phyloP scores from a whole-genome alignment of 1,139 yeast genomes.

The Zygosaccharomyces sapae region DNA sequence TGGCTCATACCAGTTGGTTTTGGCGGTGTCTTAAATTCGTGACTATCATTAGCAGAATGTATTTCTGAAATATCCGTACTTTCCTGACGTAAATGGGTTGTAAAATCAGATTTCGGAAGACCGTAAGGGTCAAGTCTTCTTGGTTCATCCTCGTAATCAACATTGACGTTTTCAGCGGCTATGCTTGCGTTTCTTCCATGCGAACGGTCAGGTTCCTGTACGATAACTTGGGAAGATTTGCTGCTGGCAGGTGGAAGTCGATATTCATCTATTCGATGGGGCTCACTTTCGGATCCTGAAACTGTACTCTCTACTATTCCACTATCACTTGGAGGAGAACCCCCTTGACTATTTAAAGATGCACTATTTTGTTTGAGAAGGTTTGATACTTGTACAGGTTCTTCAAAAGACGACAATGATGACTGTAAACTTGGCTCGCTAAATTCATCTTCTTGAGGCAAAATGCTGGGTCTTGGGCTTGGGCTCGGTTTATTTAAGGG shows the following conservation, averaged over 20 bases:
- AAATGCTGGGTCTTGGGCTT: slow-evolving; percentile 3
- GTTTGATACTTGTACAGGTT: slow-evolving; percentile 19
- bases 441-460: slow-evolving; percentile 7
- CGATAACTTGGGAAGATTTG: background rate
- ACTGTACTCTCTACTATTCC: background rate
- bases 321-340: background rate
- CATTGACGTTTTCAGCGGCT: background rate
- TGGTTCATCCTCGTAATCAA: slow-evolving; percentile 4
- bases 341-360: background rate
- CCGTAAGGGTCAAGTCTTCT: slow-evolving; percentile 2
- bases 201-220: background rate
- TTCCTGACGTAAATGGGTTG: slow-evolving; percentile 1
- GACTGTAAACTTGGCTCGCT: slow-evolving; percentile 7
- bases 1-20: background rate
- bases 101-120: slow-evolving; percentile 2
- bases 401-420: slow-evolving; percentile 17
- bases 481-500: slow-evolving; percentile 1
- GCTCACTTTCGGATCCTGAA: slow-evolving; percentile 5
- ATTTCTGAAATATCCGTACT: background rate
- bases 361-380: slow-evolving; percentile 10
- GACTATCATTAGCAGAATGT: background rate
- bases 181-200: background rate
- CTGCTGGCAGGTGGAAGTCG: background rate
- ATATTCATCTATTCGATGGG: slow-evolving; percentile 1
- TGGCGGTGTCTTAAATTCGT: slow-evolving; percentile 4